Evolutionary conservation across 441 rosid genomes (phyloP).

Genomic region (Euphorbia celastroides): DNA sequence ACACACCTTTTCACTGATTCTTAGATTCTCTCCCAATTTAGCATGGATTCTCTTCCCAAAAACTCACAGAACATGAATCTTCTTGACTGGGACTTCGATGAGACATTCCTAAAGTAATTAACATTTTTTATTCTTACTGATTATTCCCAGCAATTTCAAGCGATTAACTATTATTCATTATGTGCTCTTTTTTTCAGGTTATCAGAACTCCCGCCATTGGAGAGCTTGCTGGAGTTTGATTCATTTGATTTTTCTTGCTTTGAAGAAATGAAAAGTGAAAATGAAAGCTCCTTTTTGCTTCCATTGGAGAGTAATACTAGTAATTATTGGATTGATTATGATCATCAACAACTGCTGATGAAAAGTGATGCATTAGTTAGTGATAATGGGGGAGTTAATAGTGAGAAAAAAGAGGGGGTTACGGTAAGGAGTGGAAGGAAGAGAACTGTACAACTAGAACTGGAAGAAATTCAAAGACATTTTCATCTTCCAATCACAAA

Average conservation of each 20-base stretch:
- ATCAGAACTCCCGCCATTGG: slow-evolving; percentile 22
- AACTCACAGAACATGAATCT: background rate
- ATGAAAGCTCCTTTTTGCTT: background rate
- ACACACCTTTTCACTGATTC: too few species aligned
- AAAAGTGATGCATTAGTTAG: background rate
- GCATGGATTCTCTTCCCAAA: background rate
- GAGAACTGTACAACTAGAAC: slow-evolving; percentile 19
- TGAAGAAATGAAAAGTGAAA: background rate
- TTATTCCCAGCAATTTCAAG: background rate
- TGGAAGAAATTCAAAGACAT: slow-evolving; percentile 40
- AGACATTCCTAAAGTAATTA: background rate
- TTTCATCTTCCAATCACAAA: slow-evolving; percentile 50
- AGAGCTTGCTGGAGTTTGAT: slow-evolving; percentile 16
- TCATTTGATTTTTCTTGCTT: background rate
- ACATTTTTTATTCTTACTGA: background rate
- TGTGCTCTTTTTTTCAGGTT: slow-evolving; percentile 17
- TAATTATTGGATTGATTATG: too few species aligned
- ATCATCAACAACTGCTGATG: background rate
- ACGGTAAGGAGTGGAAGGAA: slow-evolving; percentile 7
- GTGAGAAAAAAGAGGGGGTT: background rate
- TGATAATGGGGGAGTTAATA: background rate
- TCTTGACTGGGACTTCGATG: background rate
- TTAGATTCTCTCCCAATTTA: background rate
- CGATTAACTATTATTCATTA: background rate
- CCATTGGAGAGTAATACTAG: background rate